Conservation (phyloP, 495 filamentous ascomycete species). For the Talaromyces ruber region DNA sequence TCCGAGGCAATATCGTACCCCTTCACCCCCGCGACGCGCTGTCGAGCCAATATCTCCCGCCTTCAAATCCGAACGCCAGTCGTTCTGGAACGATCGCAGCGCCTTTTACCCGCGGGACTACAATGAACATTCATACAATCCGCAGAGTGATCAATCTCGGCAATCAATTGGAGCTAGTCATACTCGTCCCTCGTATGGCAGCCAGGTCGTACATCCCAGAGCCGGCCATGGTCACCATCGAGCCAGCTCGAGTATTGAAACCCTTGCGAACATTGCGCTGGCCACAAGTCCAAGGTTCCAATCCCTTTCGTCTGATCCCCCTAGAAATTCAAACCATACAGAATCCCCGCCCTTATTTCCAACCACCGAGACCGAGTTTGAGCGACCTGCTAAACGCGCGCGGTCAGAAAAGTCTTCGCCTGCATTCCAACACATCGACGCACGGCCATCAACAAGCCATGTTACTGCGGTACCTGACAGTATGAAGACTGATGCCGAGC, state of each 20-base stretch:
- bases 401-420: constrained; percentile 52
- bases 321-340: constrained; percentile 12
- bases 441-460: constrained; percentile 38
- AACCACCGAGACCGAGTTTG: constrained; percentile 19
- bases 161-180: neutral
- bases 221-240: constrained; percentile 27
- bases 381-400: constrained; percentile 52
- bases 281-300: constrained; percentile 38
- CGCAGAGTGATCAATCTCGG: neutral
- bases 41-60: constrained; percentile 44
- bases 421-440: constrained; percentile 21
- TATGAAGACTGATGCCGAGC: constrained; percentile 45
- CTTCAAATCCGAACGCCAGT: constrained; percentile 21
- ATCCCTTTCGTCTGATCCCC: constrained; percentile 17
- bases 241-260: constrained; percentile 43
- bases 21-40: constrained; percentile 45
- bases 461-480: constrained; percentile 25
- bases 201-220: neutral
- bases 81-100: constrained; percentile 25
- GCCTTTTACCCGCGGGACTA: constrained; percentile 4
- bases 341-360: constrained; percentile 21
- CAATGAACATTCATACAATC: neutral
- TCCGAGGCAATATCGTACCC: constrained; percentile 44
- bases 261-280: constrained; percentile 46
- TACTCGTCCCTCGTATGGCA: neutral